phyloP scores from a whole-genome alignment of 2,329 filamentous ascomycete genomes.

The Zelopaecilomyces penicillatus region DNA sequence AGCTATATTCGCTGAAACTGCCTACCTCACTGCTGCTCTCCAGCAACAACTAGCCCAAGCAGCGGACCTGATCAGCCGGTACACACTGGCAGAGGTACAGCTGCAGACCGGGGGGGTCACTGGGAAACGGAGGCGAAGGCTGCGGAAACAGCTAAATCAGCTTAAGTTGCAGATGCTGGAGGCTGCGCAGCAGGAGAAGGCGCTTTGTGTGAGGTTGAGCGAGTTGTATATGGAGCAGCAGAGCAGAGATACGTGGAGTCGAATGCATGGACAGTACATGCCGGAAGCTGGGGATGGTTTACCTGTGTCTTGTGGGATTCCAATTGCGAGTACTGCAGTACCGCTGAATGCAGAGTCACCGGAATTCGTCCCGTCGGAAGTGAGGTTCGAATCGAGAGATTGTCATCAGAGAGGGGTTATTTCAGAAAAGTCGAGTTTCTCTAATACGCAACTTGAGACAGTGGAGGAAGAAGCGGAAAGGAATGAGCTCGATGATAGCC shows the following conservation, averaged over 20 bases:
- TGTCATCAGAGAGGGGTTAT: too few relatives aligned
- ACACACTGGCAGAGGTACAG: constrained; percentile 28
- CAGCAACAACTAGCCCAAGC: constrained; percentile 31
- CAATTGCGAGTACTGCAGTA: background rate
- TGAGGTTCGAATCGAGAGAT: background rate
- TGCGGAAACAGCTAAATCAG: constrained; percentile 34
- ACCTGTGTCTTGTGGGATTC: background rate
- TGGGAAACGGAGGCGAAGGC: constrained; percentile 20
- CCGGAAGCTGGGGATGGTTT: background rate
- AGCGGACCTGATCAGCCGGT: constrained; percentile 28
- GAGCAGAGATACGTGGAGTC: constrained; percentile 31
- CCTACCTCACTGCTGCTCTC: constrained; percentile 36
- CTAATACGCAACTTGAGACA: constrained; percentile 13
- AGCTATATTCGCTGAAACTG: constrained; percentile 36
- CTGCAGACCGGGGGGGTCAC: constrained; percentile 15
- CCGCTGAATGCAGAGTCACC: constrained; percentile 20
- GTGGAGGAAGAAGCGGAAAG: constrained; percentile 15
- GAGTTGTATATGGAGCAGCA: constrained; percentile 43
- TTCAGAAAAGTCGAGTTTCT: too few relatives aligned
- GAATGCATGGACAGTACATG: constrained; percentile 13
- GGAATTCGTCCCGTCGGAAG: constrained; percentile 22
- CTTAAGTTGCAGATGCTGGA: constrained; percentile 35
- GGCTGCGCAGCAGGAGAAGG: constrained; percentile 37
- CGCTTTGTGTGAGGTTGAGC: constrained; percentile 36
- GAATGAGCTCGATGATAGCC: background rate